Percentiles rank a stretch among this genome's conserved stretches.
Evolutionary conservation across 306 rosid genomes (phyloP).

Genomic region (Cucurbita ficifolia): DNA sequence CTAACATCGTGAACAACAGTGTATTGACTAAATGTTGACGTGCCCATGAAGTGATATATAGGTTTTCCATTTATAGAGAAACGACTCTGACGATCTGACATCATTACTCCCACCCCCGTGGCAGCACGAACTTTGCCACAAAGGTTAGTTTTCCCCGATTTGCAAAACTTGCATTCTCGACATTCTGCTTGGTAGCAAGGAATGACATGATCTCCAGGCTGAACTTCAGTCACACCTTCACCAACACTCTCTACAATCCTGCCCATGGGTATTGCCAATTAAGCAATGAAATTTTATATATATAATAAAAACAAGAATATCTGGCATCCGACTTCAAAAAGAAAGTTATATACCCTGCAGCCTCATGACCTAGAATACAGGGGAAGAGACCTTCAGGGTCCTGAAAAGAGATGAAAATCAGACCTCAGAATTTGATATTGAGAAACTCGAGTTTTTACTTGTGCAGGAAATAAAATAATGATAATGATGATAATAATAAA

Average conservation of each 20-base stretch:
- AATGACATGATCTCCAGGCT: slow-evolving; percentile 85
- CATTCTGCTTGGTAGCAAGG: slow-evolving; percentile 98
- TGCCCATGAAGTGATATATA: slow-evolving; percentile 90
- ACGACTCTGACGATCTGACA: slow-evolving; percentile 68
- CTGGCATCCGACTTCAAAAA: neutral
- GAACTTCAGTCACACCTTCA: slow-evolving; percentile 76
- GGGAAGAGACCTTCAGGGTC: slow-evolving; percentile 98
- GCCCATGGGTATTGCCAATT: neutral
- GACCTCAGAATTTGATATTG: neutral
- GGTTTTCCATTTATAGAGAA: slow-evolving; percentile 75
- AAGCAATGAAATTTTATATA: neutral
- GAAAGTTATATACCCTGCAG: slow-evolving; percentile 30
- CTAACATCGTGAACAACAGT: slow-evolving; percentile 95
- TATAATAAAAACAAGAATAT: neutral
- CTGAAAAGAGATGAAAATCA: slow-evolving; percentile 23
- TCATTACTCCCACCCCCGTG: slow-evolving; percentile 85
- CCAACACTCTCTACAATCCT: slow-evolving; percentile 94
- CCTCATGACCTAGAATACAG: slow-evolving; percentile 88
- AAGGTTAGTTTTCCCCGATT: slow-evolving; percentile 90
- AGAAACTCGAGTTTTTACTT: neutral
- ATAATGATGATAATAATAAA: neutral
- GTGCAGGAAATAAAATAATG: neutral
- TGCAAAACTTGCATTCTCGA: slow-evolving; percentile 87
- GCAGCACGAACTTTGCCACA: slow-evolving; percentile 88
- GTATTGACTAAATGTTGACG: slow-evolving; percentile 90